A percentile compares a stretch with the other conserved stretches of the same genome.
Conservation (phyloP, 2,329 filamentous ascomycete genomes). For the Epichloe typhina region DNA sequence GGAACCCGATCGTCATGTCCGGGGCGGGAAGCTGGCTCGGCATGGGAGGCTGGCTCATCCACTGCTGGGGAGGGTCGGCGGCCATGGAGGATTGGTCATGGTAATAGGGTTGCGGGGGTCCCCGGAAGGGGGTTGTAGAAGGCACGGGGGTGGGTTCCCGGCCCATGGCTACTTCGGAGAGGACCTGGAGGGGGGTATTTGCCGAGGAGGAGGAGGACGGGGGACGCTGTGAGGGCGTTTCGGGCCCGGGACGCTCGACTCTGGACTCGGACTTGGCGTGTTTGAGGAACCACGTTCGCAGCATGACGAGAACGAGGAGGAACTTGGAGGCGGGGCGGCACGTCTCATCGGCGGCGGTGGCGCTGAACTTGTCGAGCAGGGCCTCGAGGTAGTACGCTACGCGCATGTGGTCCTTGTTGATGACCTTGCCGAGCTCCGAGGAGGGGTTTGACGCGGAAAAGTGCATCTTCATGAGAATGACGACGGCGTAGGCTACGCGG, state of each 20-base stretch:
- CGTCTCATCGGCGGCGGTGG: conserved; percentile 47
- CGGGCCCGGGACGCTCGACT: too few species aligned
- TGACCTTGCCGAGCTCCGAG: conserved; percentile 56
- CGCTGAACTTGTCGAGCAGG: conserved; percentile 55
- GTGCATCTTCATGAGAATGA: conserved; percentile 63
- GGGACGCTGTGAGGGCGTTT: not conserved
- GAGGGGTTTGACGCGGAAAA: conserved; percentile 50
- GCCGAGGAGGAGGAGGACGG: conserved; percentile 13
- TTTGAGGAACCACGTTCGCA: conserved; percentile 55
- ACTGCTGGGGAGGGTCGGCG: conserved; percentile 2
- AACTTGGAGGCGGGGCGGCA: conserved; percentile 59
- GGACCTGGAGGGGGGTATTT: conserved; percentile 41
- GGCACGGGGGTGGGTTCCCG: conserved; percentile 19
- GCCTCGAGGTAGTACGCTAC: conserved; percentile 53
- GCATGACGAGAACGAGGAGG: conserved; percentile 54
- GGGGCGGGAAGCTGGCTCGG: not conserved
- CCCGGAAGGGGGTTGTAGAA: conserved; percentile 11
- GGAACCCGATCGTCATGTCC: conserved; percentile 12
- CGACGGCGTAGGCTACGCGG: conserved; percentile 56
- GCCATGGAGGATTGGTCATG: not conserved
- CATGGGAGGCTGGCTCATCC: conserved; percentile 5
- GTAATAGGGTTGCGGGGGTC: conserved; percentile 9
- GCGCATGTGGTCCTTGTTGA: conserved; percentile 54
- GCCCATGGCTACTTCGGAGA: conserved; percentile 42
- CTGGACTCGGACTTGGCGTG: conserved; percentile 21